Base-by-base conservation (phyloP, 129 eudicot species). In the Artemisia annua region DNA sequence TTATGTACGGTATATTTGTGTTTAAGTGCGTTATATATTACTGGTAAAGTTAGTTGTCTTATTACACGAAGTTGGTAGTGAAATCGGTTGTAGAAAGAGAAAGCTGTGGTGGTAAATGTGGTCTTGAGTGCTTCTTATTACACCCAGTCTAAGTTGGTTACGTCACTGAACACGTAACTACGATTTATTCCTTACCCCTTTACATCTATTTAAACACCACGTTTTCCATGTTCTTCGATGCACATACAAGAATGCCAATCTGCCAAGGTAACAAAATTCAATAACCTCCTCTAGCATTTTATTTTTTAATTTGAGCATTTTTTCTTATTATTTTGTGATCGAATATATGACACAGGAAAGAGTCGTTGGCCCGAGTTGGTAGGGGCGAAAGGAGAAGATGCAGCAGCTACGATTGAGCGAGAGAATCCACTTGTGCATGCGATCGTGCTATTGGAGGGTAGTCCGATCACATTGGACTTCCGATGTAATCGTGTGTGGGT, bases 291-390 rank as follows among this genome's bases (percentile, higher is more conserved):
- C 26, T 24, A 24, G 26, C 26, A 24, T 24, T 24, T 24, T 24
- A 24, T 24, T 0, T 24, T 24, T 24, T 24, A 1, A 2, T 24
- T 24, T 24, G 26, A 24, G 26, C 26, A 24, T 1, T 24, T 24
- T 24, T 24, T 24, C 26, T 24, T 24, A 24, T 1, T 24, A 24
- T 24, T 7, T 18, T 19, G 43, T 51, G 43, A 32, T 61, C 17
- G 28, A 26, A 12, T 60, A 70, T 32, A 8, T 71, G 71, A 18
- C 48, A 46, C 48, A 79, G 85, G 91, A 12, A 86, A 86, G 71
- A 75, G 50, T 66, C 73, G 67, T 54, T 86, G 86, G 88, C 88
- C 92, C 22, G 88, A 87, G 86, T 48, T 87, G 54, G 92, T 87
- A 12, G 81, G 86, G 11, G n/a, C 1, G 20, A 51, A 48, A 0